These are phyloP conservation scores for Aquilaria sinensis DNA, from an alignment of 345 rosid genomes.

Conservation along the genomic window DNA sequence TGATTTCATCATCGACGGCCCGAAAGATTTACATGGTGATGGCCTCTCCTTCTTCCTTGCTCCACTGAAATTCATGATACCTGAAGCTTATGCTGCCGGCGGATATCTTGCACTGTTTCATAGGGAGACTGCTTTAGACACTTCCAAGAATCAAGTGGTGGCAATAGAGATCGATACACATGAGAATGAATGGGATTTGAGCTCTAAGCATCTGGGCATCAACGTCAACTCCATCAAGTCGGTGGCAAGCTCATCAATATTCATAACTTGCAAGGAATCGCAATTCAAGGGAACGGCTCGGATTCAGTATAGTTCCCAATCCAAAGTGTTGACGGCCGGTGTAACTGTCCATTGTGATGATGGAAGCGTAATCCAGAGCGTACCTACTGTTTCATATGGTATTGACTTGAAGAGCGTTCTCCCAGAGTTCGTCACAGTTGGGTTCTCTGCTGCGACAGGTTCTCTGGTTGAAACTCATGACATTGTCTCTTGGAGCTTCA, in stretches of 20 bases:
- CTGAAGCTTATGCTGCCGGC: not conserved
- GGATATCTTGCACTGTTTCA: not conserved
- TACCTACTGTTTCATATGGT: not conserved
- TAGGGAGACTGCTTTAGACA: not conserved
- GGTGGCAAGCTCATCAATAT: too few relatives aligned
- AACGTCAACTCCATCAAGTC: not conserved
- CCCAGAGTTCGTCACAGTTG: conserved; percentile 5
- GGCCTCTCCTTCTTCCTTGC: conserved; percentile 3
- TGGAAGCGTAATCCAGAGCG: too few relatives aligned
- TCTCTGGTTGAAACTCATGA: not conserved
- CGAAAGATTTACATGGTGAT: not conserved
- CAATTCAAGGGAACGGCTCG: too few relatives aligned
- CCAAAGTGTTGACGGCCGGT: too few relatives aligned
- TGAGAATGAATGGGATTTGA: not conserved
- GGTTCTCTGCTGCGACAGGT: conserved; percentile 13
- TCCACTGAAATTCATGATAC: not conserved
- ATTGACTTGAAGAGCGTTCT: conserved; percentile 1
- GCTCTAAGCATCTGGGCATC: not conserved
- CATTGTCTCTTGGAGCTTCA: not conserved
- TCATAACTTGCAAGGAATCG: too few relatives aligned
- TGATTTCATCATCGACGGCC: not conserved
- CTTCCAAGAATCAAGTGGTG: conserved; percentile 1
- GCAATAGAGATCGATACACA: conserved; percentile 1
- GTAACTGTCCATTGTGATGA: too few relatives aligned
- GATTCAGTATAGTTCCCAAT: too few relatives aligned